Evolutionary conservation across 257 asterid genomes (phyloP).

Genomic region (Solanum pinnatisectum): DNA sequence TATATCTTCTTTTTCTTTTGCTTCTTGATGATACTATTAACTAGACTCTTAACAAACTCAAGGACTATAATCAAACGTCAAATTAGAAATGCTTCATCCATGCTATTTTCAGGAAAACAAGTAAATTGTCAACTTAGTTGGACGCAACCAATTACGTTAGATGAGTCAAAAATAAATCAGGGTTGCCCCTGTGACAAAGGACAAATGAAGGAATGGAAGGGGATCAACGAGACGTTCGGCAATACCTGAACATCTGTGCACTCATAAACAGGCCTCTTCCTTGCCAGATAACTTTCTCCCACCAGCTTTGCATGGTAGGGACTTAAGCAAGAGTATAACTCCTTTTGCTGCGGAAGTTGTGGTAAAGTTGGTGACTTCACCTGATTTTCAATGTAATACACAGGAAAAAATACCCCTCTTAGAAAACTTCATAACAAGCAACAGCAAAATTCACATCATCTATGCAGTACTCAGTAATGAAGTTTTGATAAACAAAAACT

Average conservation of each 20-base stretch:
- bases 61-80: not conserved
- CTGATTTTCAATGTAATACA: conserved; percentile 30
- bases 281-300: conserved; percentile 91
- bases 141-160: not conserved
- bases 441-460: not conserved
- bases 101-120: not conserved
- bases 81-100: not conserved
- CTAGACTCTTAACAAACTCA: not conserved
- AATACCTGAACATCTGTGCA: conserved; percentile 78
- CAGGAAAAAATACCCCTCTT: conserved; percentile 5
- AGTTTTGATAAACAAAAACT: not conserved
- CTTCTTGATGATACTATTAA: not conserved
- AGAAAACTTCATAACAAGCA: not conserved
- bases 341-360: conserved; percentile 71
- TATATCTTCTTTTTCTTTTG: not conserved
- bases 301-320: conserved; percentile 83
- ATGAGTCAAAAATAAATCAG: not conserved
- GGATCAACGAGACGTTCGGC: not conserved
- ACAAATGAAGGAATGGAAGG: not conserved
- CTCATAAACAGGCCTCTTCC: conserved; percentile 81
- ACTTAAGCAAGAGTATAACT: conserved; percentile 56
- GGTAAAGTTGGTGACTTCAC: conserved; percentile 82
- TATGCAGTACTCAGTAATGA: not conserved
- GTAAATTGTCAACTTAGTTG: not conserved
- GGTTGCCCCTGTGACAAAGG: not conserved